Evolutionary conservation across 2,329 filamentous ascomycete species (phyloP).

Genomic region (Chrysosporium queenslandicum): DNA sequence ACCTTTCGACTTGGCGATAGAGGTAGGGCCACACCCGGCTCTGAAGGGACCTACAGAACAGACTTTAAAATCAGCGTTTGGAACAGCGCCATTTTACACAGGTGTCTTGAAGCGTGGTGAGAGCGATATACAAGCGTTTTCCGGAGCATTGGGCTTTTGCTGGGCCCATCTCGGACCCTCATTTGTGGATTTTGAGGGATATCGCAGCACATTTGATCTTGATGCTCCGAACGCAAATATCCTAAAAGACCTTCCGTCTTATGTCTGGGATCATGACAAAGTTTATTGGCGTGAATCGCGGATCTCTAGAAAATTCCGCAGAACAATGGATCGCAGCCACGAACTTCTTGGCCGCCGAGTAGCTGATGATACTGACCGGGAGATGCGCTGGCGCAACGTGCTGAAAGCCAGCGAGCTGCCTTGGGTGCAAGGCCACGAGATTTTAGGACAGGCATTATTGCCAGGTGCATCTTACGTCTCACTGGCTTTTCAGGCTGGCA

Average conservation of each 20-base stretch:
- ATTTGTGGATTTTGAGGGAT: background rate
- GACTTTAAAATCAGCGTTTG: background rate
- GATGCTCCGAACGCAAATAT: background rate
- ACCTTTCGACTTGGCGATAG: background rate
- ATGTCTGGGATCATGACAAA: background rate
- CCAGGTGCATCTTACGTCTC: background rate
- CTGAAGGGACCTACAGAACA: conserved; percentile 17
- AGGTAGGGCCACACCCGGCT: conserved; percentile 18
- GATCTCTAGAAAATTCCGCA: too few species aligned
- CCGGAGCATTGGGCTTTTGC: background rate
- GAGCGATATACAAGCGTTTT: background rate
- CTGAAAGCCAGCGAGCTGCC: background rate
- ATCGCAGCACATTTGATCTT: background rate
- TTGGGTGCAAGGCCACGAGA: background rate
- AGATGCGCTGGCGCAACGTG: background rate
- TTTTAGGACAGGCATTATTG: background rate
- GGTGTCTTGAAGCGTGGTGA: background rate
- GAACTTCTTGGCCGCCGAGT: background rate
- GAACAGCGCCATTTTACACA: background rate
- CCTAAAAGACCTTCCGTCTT: background rate
- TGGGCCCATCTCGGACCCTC: background rate
- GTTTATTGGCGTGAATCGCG: too few species aligned
- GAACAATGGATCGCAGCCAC: background rate
- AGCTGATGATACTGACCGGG: background rate
- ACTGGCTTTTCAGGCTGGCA: background rate